These are phyloP conservation scores for Corymbia citriodora DNA, from an alignment of 441 rosid species.

Conservation along the genomic window DNA sequence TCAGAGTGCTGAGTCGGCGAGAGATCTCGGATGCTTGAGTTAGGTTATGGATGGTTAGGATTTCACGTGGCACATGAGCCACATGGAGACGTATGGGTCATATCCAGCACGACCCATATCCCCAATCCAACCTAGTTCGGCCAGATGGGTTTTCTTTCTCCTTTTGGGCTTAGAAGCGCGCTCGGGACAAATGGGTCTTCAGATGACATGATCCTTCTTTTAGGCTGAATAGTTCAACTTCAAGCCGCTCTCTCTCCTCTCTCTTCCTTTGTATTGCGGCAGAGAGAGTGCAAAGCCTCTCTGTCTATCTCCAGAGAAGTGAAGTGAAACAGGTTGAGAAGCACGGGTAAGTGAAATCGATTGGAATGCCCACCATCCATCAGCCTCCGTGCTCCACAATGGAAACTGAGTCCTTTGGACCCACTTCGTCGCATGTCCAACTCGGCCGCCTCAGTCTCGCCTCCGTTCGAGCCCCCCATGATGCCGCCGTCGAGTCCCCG, in stretches of 20 bases:
- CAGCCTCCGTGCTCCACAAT: background rate
- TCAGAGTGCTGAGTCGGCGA: background rate
- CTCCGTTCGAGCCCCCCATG: background rate
- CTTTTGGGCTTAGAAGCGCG: background rate
- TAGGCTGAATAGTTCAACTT: background rate
- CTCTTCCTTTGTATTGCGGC: no score
- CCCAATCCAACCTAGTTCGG: background rate
- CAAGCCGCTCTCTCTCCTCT: background rate
- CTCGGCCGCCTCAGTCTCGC: background rate
- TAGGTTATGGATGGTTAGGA: background rate
- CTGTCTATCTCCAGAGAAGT: background rate
- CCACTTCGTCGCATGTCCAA: background rate
- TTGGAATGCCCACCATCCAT: background rate
- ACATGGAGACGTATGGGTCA: background rate
- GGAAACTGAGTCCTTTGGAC: background rate
- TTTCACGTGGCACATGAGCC: background rate
- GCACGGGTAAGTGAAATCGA: no score
- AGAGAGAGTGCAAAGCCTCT: no score
- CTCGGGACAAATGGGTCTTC: background rate
- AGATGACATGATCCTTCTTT: background rate
- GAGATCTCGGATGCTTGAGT: background rate
- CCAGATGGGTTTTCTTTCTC: background rate
- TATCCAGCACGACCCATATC: background rate
- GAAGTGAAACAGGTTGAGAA: no score
- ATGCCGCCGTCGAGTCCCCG: background rate